Evolutionary conservation across 805 yeast species (phyloP).

Genomic region (Isabelozyma heimii): DNA sequence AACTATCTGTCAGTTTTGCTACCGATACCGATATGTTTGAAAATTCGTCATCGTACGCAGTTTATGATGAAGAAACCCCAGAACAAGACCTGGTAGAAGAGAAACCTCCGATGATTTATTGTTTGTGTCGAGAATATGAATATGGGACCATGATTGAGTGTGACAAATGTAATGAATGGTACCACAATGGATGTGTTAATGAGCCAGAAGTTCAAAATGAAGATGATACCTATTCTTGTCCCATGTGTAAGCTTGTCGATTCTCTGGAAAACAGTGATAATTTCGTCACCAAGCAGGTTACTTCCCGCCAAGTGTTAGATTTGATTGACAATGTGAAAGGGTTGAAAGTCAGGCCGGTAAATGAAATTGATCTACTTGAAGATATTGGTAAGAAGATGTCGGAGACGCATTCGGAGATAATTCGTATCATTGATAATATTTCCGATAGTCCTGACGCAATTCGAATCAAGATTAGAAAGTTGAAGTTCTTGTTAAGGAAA

Average conservation of each 20-base stretch:
- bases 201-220: conserved; percentile 8
- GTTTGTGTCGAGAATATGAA: conserved; percentile 63
- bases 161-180: conserved; percentile 71
- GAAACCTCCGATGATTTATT: conserved; percentile 34
- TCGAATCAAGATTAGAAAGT: conserved; percentile 16
- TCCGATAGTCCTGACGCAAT: conserved; percentile 4
- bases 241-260: conserved; percentile 26
- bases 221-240: conserved; percentile 26
- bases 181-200: conserved; percentile 58
- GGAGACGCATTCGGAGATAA: conserved; percentile 5
- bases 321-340: conserved; percentile 9
- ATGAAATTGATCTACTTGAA: conserved; percentile 16
- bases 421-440: conserved; percentile 10
- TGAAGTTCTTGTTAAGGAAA: conserved; percentile 24
- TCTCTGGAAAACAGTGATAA: conserved; percentile 12
- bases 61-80: conserved; percentile 4
- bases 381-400: conserved; percentile 11
- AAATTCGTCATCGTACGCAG: conserved; percentile 21
- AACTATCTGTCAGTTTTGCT: conserved; percentile 23
- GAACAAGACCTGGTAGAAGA: conserved; percentile 8
- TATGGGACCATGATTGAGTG: conserved; percentile 67
- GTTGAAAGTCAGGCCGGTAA: conserved; percentile 16
- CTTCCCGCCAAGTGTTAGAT: conserved; percentile 9
- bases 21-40: conserved; percentile 22
- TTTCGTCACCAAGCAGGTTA: conserved; percentile 10